Conservation (phyloP, 2,329 filamentous ascomycete genomes). For the Periconia digitata region DNA sequence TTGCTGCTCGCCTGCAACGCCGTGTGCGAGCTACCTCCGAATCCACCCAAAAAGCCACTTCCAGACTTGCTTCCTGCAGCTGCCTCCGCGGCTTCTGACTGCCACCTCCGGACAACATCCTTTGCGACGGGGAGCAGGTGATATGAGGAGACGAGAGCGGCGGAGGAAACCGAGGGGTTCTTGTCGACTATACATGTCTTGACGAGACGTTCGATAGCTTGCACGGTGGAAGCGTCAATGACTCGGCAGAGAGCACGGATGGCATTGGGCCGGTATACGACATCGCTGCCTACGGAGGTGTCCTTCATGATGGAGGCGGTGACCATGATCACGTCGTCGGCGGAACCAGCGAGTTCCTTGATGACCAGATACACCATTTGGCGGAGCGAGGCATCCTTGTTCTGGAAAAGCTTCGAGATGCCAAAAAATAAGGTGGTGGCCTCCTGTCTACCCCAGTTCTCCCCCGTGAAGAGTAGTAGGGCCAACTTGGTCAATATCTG, state of each 20-base stretch:
- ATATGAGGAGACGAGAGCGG: constrained; percentile 94
- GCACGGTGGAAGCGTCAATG: constrained; percentile 91
- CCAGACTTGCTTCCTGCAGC: constrained; percentile 87
- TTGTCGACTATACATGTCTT: constrained; percentile 99
- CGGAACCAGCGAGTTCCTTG: constrained; percentile 93
- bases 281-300: constrained; percentile 90
- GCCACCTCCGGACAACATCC: constrained; percentile 95
- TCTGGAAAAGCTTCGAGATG: constrained; percentile 97
- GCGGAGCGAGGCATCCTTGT: constrained; percentile 95
- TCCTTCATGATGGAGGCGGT: constrained; percentile 99
- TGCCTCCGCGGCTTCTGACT: constrained; percentile 97
- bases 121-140: constrained; percentile 94
- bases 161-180: constrained; percentile 94
- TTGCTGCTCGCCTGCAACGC: constrained; percentile 76
- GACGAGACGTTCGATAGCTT: constrained; percentile 96
- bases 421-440: constrained; percentile 98
- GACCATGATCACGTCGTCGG: constrained; percentile 99
- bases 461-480: constrained; percentile 92
- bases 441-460: constrained; percentile 96
- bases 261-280: constrained; percentile 81
- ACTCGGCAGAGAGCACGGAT: constrained; percentile 95
- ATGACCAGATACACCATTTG: constrained; percentile 99
- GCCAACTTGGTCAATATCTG: constrained; percentile 84
- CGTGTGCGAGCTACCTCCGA: constrained; percentile 75
- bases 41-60: constrained; percentile 86